These are phyloP conservation scores for Setomelanomma holmii DNA, from an alignment of 2,329 filamentous ascomycete genomes.

Conservation along the genomic window DNA sequence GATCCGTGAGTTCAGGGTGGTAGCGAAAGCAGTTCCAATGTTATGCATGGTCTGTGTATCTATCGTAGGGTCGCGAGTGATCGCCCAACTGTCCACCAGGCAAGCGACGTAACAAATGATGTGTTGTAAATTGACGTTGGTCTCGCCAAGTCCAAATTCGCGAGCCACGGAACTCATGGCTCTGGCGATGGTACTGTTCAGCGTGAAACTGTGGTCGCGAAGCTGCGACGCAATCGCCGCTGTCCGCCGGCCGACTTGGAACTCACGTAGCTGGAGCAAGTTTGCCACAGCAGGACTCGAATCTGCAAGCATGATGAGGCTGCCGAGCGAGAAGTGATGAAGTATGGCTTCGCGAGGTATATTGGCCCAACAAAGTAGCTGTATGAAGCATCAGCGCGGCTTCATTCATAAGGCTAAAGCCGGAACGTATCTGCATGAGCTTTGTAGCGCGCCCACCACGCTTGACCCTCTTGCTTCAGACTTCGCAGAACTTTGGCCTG, in stretches of 20 bases:
- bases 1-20: neutral
- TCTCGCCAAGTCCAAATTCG: neutral
- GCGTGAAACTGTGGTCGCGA: neutral
- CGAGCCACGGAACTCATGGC: neutral
- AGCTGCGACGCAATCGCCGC: neutral
- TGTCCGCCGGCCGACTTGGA: neutral
- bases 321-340: neutral
- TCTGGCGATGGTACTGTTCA: neutral
- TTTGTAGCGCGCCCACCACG: constrained; percentile 6
- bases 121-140: neutral
- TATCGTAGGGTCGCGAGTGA: neutral
- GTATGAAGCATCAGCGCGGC: neutral
- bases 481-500: neutral
- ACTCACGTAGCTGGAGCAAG: neutral
- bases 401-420: neutral
- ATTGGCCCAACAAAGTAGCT: neutral
- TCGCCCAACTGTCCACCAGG: neutral
- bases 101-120: neutral
- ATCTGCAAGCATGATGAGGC: neutral
- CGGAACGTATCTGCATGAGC: neutral
- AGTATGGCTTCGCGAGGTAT: neutral
- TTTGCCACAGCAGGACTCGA: neutral
- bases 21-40: neutral
- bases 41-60: neutral
- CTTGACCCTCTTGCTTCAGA: constrained; percentile 1